Percentiles rank a stretch among this genome's conserved stretches.
phyloP scores from a whole-genome alignment of 345 rosid species.

The Ceriops decandra region DNA sequence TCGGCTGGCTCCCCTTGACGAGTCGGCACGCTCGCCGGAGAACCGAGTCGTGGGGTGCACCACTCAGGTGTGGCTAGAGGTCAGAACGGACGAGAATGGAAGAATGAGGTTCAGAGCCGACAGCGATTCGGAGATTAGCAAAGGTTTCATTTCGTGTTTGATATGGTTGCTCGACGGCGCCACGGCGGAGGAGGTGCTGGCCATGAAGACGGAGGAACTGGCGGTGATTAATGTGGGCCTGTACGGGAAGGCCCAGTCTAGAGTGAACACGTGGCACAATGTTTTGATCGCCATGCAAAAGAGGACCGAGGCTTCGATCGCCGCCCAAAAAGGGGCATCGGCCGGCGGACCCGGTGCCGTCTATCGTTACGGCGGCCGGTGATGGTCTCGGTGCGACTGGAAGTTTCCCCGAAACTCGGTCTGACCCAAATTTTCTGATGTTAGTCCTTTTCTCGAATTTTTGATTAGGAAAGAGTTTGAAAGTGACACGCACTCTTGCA shows the following conservation, averaged over 20 bases:
- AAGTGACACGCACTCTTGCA: too few relatives aligned
- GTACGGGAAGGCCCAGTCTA: slow-evolving; percentile 9
- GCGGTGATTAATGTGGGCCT: slow-evolving; percentile 70
- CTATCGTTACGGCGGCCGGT: background rate
- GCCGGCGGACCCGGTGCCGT: background rate
- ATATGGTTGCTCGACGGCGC: slow-evolving; percentile 79
- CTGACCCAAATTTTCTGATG: background rate
- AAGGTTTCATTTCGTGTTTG: slow-evolving; percentile 73
- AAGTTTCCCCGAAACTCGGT: slow-evolving; percentile 10
- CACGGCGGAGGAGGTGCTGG: slow-evolving; percentile 42
- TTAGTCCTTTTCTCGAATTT: too few relatives aligned
- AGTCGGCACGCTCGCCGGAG: slow-evolving; percentile 52
- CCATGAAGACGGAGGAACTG: slow-evolving; percentile 24
- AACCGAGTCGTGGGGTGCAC: slow-evolving; percentile 79
- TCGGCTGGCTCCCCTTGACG: slow-evolving; percentile 55
- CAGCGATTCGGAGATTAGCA: slow-evolving; percentile 88
- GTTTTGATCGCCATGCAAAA: slow-evolving; percentile 57
- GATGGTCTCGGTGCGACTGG: slow-evolving; percentile 2
- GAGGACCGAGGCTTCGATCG: slow-evolving; percentile 41
- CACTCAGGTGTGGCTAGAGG: slow-evolving; percentile 85
- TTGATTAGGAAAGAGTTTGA: too few relatives aligned
- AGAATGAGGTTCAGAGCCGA: slow-evolving; percentile 67
- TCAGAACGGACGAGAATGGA: slow-evolving; percentile 46
- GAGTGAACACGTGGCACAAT: slow-evolving; percentile 67
- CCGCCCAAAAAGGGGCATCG: background rate